These are phyloP conservation scores for Sphagnum magellanicum DNA, from an alignment of 228 moss, liverwort and hornwort species.

Conservation along the genomic window DNA sequence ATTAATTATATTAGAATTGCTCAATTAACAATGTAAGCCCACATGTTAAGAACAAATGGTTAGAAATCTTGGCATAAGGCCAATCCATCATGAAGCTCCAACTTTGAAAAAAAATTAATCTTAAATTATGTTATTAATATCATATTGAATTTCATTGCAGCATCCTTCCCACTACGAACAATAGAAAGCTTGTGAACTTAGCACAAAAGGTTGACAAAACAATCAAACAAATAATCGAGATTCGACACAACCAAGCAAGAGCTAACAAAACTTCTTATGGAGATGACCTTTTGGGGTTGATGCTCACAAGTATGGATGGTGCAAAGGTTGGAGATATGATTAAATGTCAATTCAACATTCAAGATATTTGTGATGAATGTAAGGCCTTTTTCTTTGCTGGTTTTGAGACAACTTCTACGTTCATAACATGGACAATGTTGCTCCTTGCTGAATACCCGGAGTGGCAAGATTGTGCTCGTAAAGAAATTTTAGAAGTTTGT, in stretches of 20 bases:
- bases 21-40: no score
- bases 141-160: not conserved
- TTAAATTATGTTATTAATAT: conserved; percentile 19
- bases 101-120: no score
- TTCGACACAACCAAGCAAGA: conserved; percentile 9
- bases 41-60: no score
- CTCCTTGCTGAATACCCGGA: conserved; percentile 43
- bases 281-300: conserved; percentile 28
- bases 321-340: not conserved
- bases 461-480: conserved; percentile 54
- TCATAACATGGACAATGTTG: conserved; percentile 34
- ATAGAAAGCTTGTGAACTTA: conserved; percentile 4
- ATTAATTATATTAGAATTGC: no score
- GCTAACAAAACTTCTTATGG: conserved; percentile 10
- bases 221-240: conserved; percentile 13
- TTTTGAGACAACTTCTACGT: conserved; percentile 24
- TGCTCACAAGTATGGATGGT: conserved; percentile 19
- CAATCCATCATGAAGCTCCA: no score
- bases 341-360: conserved; percentile 16
- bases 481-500: conserved; percentile 38
- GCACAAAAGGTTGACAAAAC: conserved; percentile 7
- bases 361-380: conserved; percentile 19
- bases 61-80: no score
- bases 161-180: conserved; percentile 16
- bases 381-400: conserved; percentile 43